These are phyloP conservation scores for Orbilia brochopaga DNA, from an alignment of 2,329 filamentous ascomycete genomes.

Conservation along the genomic window DNA sequence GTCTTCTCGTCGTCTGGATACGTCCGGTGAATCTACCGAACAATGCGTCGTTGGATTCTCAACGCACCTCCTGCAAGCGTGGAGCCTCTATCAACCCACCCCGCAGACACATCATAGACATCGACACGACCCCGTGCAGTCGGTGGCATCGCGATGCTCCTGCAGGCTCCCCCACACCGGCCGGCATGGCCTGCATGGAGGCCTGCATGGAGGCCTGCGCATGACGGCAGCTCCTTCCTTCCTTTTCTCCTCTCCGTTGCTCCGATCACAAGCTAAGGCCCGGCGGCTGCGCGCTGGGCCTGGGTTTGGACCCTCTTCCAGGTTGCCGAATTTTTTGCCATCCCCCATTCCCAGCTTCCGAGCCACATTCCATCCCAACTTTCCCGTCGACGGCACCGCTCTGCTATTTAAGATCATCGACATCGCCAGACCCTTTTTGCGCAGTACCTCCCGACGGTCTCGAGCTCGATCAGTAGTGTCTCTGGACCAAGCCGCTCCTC, in stretches of 20 bases:
- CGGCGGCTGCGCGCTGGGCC: conserved; percentile 1
- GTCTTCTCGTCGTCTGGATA: too few relatives aligned
- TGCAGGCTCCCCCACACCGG: background rate
- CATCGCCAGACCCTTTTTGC: conserved; percentile 27
- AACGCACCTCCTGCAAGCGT: too few relatives aligned
- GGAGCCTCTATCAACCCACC: too few relatives aligned
- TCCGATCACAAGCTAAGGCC: conserved; percentile 49
- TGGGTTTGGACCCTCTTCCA: conserved; percentile 47
- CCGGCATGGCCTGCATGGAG: too few relatives aligned
- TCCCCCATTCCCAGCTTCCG: conserved; percentile 13
- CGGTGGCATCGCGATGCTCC: background rate
- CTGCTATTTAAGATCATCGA: conserved; percentile 45
- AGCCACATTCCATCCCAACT: background rate
- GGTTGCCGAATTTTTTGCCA: conserved; percentile 48
- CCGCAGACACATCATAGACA: background rate
- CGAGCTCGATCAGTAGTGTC: conserved; percentile 10
- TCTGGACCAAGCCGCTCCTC: conserved; percentile 28
- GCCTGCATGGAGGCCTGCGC: background rate
- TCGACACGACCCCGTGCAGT: background rate
- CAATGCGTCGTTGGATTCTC: too few relatives aligned
- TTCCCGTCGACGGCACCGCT: conserved; percentile 21
- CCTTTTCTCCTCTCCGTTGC: conserved; percentile 49
- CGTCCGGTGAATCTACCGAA: too few relatives aligned
- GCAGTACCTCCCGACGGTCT: conserved; percentile 28
- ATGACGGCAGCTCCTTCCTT: conserved; percentile 34